phyloP scores from a whole-genome alignment of 192 early-diverging fungal genomes.

The Diversispora eburnea region DNA sequence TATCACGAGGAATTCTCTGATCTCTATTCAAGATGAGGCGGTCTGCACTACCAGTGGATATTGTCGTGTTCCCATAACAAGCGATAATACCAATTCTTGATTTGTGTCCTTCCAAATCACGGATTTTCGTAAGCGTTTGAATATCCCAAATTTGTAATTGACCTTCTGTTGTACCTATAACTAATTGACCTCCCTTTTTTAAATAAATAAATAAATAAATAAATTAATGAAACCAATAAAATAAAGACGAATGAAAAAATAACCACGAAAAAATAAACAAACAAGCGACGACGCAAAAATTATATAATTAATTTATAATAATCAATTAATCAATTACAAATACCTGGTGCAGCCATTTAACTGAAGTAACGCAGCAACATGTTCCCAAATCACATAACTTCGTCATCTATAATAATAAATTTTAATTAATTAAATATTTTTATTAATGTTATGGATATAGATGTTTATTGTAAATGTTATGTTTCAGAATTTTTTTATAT shows the following conservation, averaged over 20 bases:
- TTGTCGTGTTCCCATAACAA: slow-evolving; percentile 62
- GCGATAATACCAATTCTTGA: slow-evolving; percentile 66
- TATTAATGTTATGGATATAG: no score
- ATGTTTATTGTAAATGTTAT: no score
- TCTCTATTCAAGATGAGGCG: slow-evolving; percentile 68
- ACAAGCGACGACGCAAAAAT: no score
- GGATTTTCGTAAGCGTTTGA: slow-evolving; percentile 35
- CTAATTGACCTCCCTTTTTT: slow-evolving; percentile 50
- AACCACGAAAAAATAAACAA: not conserved
- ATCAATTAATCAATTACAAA: not conserved
- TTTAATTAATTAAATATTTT: not conserved
- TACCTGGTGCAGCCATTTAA: slow-evolving; percentile 68
- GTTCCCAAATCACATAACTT: slow-evolving; percentile 33
- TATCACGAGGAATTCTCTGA: slow-evolving; percentile 48
- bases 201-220: not conserved
- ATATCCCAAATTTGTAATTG: slow-evolving; percentile 71
- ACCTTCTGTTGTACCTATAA: slow-evolving; percentile 70
- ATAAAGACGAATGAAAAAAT: not conserved
- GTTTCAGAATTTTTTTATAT: no score
- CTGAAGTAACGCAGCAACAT: slow-evolving; percentile 67
- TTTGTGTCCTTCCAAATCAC: slow-evolving; percentile 43
- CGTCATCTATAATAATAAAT: slow-evolving; percentile 37
- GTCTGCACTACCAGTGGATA: slow-evolving; percentile 70
- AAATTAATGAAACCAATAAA: not conserved
- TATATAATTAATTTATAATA: not conserved